phyloP scores from a whole-genome alignment of 345 rosid genomes.

The Theobroma cacao region DNA sequence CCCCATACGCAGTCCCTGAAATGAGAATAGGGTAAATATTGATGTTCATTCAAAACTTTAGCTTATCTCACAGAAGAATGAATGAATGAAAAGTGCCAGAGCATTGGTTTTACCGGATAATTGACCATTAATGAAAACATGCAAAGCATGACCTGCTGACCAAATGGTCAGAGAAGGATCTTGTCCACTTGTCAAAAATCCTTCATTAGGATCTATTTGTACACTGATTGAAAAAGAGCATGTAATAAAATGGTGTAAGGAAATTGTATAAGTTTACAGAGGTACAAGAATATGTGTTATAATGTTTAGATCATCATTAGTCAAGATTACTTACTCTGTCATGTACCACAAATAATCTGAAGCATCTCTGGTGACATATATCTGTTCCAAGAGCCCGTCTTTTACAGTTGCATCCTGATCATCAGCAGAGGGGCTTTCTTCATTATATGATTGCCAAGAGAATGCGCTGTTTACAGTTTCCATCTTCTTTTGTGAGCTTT shows the following conservation, averaged over 20 bases:
- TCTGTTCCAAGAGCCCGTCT: slow-evolving; percentile 77
- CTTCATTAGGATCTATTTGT: slow-evolving; percentile 45
- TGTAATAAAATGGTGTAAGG: background rate
- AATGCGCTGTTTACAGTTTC: slow-evolving; percentile 40
- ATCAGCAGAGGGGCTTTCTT: slow-evolving; percentile 50
- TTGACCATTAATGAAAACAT: slow-evolving; percentile 81
- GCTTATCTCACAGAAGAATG: background rate
- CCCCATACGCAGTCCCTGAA: slow-evolving; percentile 76
- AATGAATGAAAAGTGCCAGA: background rate
- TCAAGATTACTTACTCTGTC: slow-evolving; percentile 64
- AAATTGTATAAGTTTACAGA: background rate
- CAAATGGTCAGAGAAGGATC: slow-evolving; percentile 58
- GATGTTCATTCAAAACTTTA: background rate
- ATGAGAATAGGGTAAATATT: background rate
- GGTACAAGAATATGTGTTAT: background rate
- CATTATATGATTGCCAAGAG: slow-evolving; percentile 75
- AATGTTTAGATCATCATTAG: background rate
- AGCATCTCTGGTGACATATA: slow-evolving; percentile 65
- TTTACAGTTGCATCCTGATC: slow-evolving; percentile 40
- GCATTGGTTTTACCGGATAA: slow-evolving; percentile 49
- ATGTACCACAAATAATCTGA: slow-evolving; percentile 95
- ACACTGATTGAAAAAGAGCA: slow-evolving; percentile 32
- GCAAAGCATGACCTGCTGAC: slow-evolving; percentile 96
- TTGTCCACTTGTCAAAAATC: slow-evolving; percentile 51
- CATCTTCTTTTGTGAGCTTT: slow-evolving; percentile 64